Base-by-base conservation (phyloP, 75 land plant genomes). In the Sequoiadendron giganteum region DNA sequence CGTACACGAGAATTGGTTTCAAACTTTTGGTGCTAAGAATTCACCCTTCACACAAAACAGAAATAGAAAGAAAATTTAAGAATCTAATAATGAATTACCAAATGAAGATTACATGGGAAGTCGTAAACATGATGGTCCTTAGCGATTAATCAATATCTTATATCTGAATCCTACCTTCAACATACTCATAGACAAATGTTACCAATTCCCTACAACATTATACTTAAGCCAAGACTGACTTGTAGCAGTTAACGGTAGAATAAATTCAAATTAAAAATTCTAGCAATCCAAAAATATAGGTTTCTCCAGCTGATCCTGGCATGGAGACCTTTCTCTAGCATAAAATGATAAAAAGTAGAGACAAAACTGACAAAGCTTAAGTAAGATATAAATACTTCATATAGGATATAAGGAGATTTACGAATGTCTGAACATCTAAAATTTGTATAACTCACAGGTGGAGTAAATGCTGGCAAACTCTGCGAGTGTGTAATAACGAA, bases 391-490 rank as follows among this genome's bases (percentile, higher is more conserved):
- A 21, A 42, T 28, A 21, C 28, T 42, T 81, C 83, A 81, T 25
- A 28, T 81, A 28, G 13, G 11, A 80, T 21, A 45, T 25, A 45
- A 40, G 11, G 30, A 45, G 34, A 81, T 28, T 15, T 45, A 2
- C 10, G n/a, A 45, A 43, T 25, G 48, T 81, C 13, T 43, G 6
- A 10, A 45, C 13, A 28, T 43, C 45, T 6, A 43, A 81, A 42
- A 45, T 9, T 28, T 45, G 45, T 45, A 58, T 40, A 55, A 90
- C 95, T 92, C 89, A 95, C 96, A 39, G 96, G 95, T 40, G 95
- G 95, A n/a, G 95, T 94, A 61, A 86, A 88, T 78, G 88, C 89
- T 25, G 95, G 96, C 43, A 94, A 89, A 76, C 82, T 87, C 83
- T 95, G 92, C 25, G 88, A 73, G 81, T 92, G 93, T 36, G 91